These are phyloP conservation scores for Zygoascus meyerae DNA, from an alignment of 1,139 yeast genomes.

Conservation along the genomic window DNA sequence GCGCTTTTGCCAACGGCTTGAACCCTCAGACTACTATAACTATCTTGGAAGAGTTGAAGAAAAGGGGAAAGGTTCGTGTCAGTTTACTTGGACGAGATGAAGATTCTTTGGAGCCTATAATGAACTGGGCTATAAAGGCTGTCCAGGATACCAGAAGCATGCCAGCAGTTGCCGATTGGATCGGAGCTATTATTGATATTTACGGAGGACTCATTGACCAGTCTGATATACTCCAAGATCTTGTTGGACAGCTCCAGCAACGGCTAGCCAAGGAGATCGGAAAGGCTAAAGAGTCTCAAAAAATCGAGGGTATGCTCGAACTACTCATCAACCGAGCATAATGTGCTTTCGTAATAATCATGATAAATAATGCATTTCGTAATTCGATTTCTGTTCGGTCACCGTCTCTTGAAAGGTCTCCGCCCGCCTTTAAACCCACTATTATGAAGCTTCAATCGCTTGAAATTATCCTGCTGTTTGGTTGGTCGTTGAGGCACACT, in stretches of 20 bases:
- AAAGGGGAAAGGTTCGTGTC: constrained; percentile 78
- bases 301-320: constrained; percentile 90
- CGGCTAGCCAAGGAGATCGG: constrained; percentile 63
- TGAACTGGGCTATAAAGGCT: constrained; percentile 72
- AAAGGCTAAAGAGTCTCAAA: constrained; percentile 82
- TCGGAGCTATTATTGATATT: constrained; percentile 74
- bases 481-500: constrained; percentile 13
- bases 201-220: constrained; percentile 67
- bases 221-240: constrained; percentile 74
- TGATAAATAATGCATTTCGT: background rate
- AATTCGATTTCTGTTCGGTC: background rate
- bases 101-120: constrained; percentile 71
- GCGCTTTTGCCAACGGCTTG: constrained; percentile 72
- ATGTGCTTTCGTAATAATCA: background rate
- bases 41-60: constrained; percentile 75
- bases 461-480: constrained; percentile 22
- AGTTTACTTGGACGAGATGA: constrained; percentile 81
- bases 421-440: constrained; percentile 23
- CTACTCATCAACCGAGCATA: constrained; percentile 38
- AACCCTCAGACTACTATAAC: constrained; percentile 75
- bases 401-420: constrained; percentile 15
- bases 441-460: constrained; percentile 23
- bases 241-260: constrained; percentile 49
- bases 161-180: constrained; percentile 71
- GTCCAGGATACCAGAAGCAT: constrained; percentile 78